Evolutionary conservation across 2,329 filamentous ascomycete genomes (phyloP).

Genomic region (Colletotrichum chrysophilum): DNA sequence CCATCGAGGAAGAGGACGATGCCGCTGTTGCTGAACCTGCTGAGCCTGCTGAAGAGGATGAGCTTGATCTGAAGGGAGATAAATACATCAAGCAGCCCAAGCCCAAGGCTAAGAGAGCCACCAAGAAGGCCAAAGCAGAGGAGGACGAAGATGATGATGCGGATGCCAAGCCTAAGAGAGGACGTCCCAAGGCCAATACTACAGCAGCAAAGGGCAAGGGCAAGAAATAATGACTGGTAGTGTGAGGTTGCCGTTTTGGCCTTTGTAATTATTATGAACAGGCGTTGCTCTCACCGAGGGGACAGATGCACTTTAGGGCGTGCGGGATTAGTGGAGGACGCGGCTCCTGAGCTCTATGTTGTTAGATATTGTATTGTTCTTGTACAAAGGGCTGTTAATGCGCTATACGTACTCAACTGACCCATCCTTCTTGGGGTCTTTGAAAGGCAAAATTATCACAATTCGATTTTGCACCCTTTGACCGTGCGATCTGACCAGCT

Average conservation of each 20-base stretch:
- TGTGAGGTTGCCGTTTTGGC: not conserved
- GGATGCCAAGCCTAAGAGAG: constrained; percentile 61
- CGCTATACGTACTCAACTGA: not conserved
- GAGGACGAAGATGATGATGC: constrained; percentile 57
- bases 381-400: not conserved
- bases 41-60: constrained; percentile 74
- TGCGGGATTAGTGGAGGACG: not conserved
- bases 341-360: not conserved
- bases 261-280: not conserved
- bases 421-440: not conserved
- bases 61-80: constrained; percentile 87
- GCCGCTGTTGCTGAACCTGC: constrained; percentile 63
- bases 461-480: not conserved
- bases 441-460: not conserved
- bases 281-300: not conserved
- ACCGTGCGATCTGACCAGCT: not conserved
- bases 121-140: constrained; percentile 41
- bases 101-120: constrained; percentile 56
- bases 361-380: not conserved
- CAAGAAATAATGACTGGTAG: constrained; percentile 37
- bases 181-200: constrained; percentile 44
- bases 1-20: constrained; percentile 89
- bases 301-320: not conserved
- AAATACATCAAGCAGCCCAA: constrained; percentile 96
- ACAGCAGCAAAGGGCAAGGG: constrained; percentile 50